Percentiles rank a stretch among this genome's conserved stretches.
Conservation (phyloP, 2,329 filamentous ascomycete genomes). For the Tolypocladium ovalisporum region DNA sequence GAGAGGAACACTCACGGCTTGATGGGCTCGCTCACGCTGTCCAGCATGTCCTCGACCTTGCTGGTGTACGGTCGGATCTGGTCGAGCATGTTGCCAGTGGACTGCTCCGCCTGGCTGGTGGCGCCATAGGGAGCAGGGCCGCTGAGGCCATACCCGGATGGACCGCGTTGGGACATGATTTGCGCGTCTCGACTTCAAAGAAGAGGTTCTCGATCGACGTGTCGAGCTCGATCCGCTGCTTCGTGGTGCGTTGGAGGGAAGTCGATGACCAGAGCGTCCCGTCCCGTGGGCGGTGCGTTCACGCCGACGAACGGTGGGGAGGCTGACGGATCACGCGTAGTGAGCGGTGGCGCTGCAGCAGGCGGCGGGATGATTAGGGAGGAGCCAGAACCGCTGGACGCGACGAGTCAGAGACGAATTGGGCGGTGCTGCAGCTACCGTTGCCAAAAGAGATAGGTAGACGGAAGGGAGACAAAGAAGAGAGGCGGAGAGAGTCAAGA, state of each 20-base stretch:
- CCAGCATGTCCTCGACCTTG: constrained; percentile 94
- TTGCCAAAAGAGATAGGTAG: neutral
- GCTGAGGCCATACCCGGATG: constrained; percentile 74
- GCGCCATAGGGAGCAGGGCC: constrained; percentile 57
- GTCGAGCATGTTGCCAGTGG: constrained; percentile 55
- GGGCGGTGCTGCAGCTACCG: neutral
- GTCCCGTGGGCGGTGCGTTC: neutral
- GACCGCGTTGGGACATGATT: constrained; percentile 43
- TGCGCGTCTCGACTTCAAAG: neutral
- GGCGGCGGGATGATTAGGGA: neutral
- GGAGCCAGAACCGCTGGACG: neutral
- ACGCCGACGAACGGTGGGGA: neutral
- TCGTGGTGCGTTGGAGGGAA: neutral
- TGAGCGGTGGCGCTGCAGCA: neutral
- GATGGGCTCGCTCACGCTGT: constrained; percentile 76
- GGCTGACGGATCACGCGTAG: neutral
- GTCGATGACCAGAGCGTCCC: neutral
- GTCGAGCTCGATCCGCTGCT: neutral
- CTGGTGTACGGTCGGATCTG: constrained; percentile 88
- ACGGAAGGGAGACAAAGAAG: neutral
- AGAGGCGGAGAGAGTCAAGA: constrained; percentile 1
- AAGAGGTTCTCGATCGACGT: neutral
- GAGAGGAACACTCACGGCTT: constrained; percentile 59
- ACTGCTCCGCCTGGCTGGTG: constrained; percentile 40
- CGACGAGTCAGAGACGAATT: neutral